Base-by-base conservation (phyloP, 257 asterid species). In the Ligustrum vulgare region DNA sequence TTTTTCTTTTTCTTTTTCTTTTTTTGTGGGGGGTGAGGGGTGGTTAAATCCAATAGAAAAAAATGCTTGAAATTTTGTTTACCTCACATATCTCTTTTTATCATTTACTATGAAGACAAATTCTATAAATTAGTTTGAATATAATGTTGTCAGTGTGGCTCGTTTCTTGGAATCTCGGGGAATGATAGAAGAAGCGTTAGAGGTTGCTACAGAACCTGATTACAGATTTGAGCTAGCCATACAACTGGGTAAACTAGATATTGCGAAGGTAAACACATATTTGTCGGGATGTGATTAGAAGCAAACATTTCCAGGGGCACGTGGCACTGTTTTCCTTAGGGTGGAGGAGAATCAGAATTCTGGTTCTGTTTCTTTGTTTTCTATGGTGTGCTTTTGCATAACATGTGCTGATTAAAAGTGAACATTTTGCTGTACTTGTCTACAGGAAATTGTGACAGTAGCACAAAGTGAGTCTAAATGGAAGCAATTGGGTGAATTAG, bases 401-500 rank as follows among this genome's bases (percentile, higher is more conserved):
- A 18, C 8, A 28, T 72, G 51, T 23, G 63, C 69, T 62, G 75
- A 69, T 70, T 67, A 73, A 67, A 36, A 25, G 36, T 45, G 51
- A 64, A 20, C 67, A 47, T 76, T 82, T 43, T 62, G 43, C 70
- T 80, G 16, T 74, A 63, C 39, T 77, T 82, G 41, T 79, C 74
- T 78, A 70, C 86, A 94, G 98, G 97, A 90, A 87, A 94, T 94
- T 70, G 98, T 97, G 6, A 35, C 81, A 47, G 87, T 83, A 37
- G 97, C 92, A 36, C 89, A 88, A 74, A 94, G 92, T 15, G 97
- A 94, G 83, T 83, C 91, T 63, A 94, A 94, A 78, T 94, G 98
- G 98, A 94, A 90, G 87, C 98, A 94, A 80, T 82, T 94, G 97
- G 98, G 98, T 67, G 98, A 89, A 82, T 88, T 94, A 75, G 98